phyloP scores from a whole-genome alignment of 441 rosid genomes.

The Geranium incanum region DNA sequence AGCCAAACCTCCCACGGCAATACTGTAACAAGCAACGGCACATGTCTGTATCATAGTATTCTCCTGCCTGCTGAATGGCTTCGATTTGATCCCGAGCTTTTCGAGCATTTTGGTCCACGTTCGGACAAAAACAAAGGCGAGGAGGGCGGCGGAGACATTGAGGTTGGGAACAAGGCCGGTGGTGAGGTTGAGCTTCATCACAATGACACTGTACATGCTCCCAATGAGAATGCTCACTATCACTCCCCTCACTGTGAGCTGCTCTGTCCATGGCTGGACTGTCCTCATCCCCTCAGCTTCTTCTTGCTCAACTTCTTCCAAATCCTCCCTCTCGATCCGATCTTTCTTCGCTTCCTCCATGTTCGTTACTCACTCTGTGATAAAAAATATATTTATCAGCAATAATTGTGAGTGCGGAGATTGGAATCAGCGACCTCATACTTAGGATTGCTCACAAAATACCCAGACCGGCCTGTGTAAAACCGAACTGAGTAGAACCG shows the following conservation, averaged over 20 bases:
- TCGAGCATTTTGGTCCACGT: constrained; percentile 71
- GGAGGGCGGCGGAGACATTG: constrained; percentile 82
- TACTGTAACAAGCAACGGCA: constrained; percentile 84
- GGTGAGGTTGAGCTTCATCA: constrained; percentile 77
- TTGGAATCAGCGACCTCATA: too few species aligned
- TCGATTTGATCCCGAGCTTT: constrained; percentile 49
- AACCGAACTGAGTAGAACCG: too few species aligned
- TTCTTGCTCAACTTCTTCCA: constrained; percentile 28
- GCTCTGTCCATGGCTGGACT: constrained; percentile 64
- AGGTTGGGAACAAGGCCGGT: constrained; percentile 89
- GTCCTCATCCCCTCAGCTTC: constrained; percentile 34
- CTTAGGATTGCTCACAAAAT: too few species aligned
- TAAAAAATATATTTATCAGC: too few species aligned
- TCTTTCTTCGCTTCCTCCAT: background rate
- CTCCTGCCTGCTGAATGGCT: constrained; percentile 82
- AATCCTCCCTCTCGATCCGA: constrained; percentile 20
- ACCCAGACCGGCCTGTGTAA: too few species aligned
- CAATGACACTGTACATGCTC: constrained; percentile 68
- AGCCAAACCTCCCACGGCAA: constrained; percentile 63
- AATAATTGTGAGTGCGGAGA: too few species aligned
- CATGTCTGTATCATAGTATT: constrained; percentile 83
- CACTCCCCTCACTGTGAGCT: constrained; percentile 67
- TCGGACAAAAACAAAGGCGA: constrained; percentile 60
- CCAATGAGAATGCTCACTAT: constrained; percentile 62
- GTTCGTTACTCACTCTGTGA: background rate